phyloP scores from a whole-genome alignment of 2,329 filamentous ascomycete genomes.

The Diaporthe sp. region DNA sequence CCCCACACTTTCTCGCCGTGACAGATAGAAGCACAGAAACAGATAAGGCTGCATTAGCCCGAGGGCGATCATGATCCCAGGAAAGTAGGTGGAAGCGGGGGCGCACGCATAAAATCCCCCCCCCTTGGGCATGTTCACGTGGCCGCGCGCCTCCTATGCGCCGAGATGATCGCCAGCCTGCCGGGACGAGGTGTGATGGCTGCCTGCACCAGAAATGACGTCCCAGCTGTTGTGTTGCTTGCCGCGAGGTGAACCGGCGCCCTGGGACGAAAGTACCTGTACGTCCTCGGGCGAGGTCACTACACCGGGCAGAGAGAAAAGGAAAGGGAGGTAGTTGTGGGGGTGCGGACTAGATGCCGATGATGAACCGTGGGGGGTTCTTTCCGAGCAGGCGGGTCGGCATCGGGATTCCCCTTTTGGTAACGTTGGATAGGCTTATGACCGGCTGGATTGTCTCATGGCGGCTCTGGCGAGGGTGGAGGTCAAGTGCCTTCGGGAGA shows the following conservation, averaged over 20 bases:
- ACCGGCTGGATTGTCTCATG: slow-evolving; percentile 1
- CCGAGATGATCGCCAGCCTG: slow-evolving; percentile 1
- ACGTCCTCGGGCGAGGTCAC: background rate
- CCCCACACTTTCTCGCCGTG: background rate
- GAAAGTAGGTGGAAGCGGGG: background rate
- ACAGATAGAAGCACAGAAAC: background rate
- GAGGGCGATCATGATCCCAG: background rate
- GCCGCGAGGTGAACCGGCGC: background rate
- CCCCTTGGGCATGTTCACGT: background rate
- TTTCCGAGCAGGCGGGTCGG: background rate
- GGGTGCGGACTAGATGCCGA: background rate
- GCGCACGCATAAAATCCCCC: background rate
- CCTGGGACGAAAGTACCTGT: background rate
- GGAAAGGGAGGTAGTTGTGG: background rate
- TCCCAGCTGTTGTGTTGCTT: background rate
- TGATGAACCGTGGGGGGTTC: slow-evolving; percentile 15
- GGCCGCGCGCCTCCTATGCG: slow-evolving; percentile 2
- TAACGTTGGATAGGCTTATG: background rate
- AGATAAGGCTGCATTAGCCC: slow-evolving; percentile 25
- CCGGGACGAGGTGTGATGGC: background rate
- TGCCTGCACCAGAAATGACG: background rate
- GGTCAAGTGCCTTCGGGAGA: background rate
- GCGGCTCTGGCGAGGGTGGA: background rate
- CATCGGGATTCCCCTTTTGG: background rate
- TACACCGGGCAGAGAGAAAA: background rate